Conservation (phyloP, 257 asterid genomes). For the Penstemon barbatus region DNA sequence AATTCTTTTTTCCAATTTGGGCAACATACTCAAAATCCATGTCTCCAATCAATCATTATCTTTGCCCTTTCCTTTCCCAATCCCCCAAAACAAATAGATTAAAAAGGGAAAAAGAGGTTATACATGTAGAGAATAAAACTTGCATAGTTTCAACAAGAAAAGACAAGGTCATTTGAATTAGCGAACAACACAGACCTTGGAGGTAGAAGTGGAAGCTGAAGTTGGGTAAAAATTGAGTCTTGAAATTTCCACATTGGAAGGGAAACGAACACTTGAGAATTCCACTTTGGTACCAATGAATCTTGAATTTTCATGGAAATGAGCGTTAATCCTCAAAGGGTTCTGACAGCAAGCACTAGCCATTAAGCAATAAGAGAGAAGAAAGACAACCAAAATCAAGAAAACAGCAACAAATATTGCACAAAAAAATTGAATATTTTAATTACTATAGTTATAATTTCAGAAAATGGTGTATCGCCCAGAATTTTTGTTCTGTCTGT, state of each 20-base stretch:
- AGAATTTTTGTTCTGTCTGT: not conserved
- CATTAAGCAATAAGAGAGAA: constrained; percentile 38
- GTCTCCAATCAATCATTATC: not conserved
- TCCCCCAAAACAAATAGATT: not conserved
- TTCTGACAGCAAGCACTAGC: constrained; percentile 42
- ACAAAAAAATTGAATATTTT: not conserved
- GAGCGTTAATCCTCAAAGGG: constrained; percentile 43
- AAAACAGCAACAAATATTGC: not conserved
- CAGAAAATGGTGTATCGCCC: constrained; percentile 2
- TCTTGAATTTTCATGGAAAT: constrained; percentile 40
- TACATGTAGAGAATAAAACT: not conserved
- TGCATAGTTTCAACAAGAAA: not conserved
- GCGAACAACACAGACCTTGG: constrained; percentile 37
- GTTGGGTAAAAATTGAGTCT: constrained; percentile 35
- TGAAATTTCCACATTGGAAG: constrained; percentile 41
- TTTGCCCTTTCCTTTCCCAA: not conserved
- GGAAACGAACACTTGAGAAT: constrained; percentile 38
- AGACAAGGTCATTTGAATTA: not conserved
- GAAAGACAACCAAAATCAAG: constrained; percentile 4
- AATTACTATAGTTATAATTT: not conserved
- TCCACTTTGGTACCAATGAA: constrained; percentile 38
- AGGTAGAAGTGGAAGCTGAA: constrained; percentile 32
- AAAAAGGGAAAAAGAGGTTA: no score
- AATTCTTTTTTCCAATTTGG: no score
- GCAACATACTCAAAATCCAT: not conserved